Conservation (phyloP, 441 rosid genomes). For the Kokia cookei region DNA sequence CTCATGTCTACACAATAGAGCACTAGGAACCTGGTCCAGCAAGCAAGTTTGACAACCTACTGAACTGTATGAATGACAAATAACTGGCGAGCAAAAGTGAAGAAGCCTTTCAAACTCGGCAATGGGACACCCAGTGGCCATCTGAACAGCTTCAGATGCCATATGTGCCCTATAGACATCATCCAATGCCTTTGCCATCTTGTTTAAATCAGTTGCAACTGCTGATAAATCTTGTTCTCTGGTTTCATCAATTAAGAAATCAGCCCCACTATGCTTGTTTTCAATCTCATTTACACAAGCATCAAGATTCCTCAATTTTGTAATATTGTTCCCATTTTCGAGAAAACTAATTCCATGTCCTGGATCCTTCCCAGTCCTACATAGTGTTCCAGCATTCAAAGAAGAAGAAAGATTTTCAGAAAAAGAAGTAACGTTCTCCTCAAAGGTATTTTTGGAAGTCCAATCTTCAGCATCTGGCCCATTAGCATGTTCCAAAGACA, state of each 20-base stretch:
- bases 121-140: conserved; percentile 40
- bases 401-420: conserved; percentile 15
- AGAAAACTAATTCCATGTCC: conserved; percentile 14
- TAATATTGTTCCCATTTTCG: conserved; percentile 11
- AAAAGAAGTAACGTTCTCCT: conserved; percentile 12
- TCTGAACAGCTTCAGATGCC: conserved; percentile 45
- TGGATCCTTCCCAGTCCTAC: conserved; percentile 3
- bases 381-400: neutral
- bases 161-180: conserved; percentile 30
- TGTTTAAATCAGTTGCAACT: conserved; percentile 17
- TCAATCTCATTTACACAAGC: conserved; percentile 11
- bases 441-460: conserved; percentile 12
- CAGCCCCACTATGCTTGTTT: conserved; percentile 8
- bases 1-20: conserved; percentile 32
- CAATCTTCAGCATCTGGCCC: conserved; percentile 14
- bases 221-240: conserved; percentile 7
- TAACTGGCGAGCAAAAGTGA: conserved; percentile 39
- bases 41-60: conserved; percentile 24
- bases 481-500: conserved; percentile 12
- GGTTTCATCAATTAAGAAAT: conserved; percentile 15
- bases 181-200: conserved; percentile 26
- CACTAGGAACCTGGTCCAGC: conserved; percentile 14
- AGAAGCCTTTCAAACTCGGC: conserved; percentile 55
- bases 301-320: conserved; percentile 3
- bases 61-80: conserved; percentile 18